phyloP scores from a whole-genome alignment of 129 eudicot species.

The Dittrichia graveolens region DNA sequence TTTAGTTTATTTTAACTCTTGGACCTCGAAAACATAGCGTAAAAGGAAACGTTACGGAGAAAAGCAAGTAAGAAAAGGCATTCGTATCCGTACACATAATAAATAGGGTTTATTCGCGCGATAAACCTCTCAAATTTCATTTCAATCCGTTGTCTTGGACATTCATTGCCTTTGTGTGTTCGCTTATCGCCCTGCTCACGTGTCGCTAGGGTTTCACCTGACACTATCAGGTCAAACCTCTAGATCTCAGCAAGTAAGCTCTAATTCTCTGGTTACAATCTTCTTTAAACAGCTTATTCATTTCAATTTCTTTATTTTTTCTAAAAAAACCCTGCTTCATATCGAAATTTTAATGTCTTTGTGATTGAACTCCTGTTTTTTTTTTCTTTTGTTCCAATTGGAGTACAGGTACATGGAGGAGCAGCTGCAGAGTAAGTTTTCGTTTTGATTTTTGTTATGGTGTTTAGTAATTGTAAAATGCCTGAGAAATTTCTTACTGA shows the following conservation, averaged over 20 bases:
- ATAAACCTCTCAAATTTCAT: slow-evolving; percentile 20
- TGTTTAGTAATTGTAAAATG: slow-evolving; percentile 4
- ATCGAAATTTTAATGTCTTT: not conserved
- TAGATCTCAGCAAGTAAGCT: slow-evolving; percentile 25
- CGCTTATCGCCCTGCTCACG: not conserved
- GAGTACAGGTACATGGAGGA: slow-evolving; percentile 37
- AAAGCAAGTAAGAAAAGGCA: not conserved
- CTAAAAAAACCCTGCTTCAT: not conserved
- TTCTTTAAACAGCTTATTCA: not conserved
- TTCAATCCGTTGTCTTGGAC: not conserved
- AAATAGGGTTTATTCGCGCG: slow-evolving; percentile 29
- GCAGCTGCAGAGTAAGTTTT: slow-evolving; percentile 38
- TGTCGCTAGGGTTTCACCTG: slow-evolving; percentile 34
- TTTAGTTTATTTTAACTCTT: too few species aligned
- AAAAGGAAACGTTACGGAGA: too few species aligned
- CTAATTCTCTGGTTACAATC: not conserved
- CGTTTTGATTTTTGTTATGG: not conserved
- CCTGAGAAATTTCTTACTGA: not conserved
- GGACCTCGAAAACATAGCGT: too few species aligned
- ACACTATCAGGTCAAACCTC: slow-evolving; percentile 25
- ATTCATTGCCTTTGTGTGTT: not conserved
- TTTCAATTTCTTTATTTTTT: not conserved
- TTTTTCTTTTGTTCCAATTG: slow-evolving; percentile 1
- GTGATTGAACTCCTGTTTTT: slow-evolving; percentile 11
- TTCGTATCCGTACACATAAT: too few species aligned